Evolutionary conservation across 2,329 filamentous ascomycete genomes (phyloP), one percentile per base, ranked within the genome.

Genomic region (Pseudogymnoascus sp.): DNA sequence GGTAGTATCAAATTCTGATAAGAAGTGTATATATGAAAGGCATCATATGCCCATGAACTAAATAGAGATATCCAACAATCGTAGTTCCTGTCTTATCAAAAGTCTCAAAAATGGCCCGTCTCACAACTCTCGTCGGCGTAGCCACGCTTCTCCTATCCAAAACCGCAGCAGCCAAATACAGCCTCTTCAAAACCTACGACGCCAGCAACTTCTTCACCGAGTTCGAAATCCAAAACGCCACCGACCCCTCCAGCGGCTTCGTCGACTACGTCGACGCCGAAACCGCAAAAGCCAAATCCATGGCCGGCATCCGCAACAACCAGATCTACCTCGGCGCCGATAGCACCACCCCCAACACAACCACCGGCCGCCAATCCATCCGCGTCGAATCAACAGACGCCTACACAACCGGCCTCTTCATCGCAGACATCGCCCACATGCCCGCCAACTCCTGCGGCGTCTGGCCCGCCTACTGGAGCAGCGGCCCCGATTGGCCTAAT

Each of bases 401-500:
- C 47, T 86, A 83, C 70, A 76, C 74, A 25, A 75, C 79, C 63
- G 82, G 79, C 6, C 76, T 86, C 35, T 77, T 86, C 65, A 77
- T 86, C 34, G 71, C 82, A 54, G 83, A 86, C 67, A 72, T 85
- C 14, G 74, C 71, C 11, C 82, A 86, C 65, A 84, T 84, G 75
- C 83, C 83, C 0, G 72, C 72, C 47, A 84, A 1, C 79, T 72
- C 74, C 47, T 81, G 79, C 62, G 79, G 76, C 54, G 77, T 74
- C 30, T 81, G 79, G 79, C 79, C 79, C 2, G 71, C 86, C 0
- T 77, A 89, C 9, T 89, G 86, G 86, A 75, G 89, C 6, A 86
- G 89, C 69, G 74, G 77, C 0, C 72, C 70, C 65, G 79, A 85
- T 73, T 86, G 85, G 86, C 85, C 86, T 3, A 66, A 70, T 4